These are phyloP conservation scores for Leishmania arabica DNA, from an alignment of 208 protist species.

Conservation along the genomic window DNA sequence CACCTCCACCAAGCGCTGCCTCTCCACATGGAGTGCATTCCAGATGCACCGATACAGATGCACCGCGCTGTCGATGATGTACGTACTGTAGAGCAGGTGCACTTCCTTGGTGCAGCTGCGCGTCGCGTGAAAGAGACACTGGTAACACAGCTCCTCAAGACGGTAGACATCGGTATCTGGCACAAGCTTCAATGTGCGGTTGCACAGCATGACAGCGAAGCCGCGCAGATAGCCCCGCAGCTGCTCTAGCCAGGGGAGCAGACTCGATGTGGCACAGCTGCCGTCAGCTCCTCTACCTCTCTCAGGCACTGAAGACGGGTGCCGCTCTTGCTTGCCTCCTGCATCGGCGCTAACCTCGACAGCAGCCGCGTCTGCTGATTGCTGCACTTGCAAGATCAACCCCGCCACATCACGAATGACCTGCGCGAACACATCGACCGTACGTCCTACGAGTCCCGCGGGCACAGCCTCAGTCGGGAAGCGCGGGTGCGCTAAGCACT, in stretches of 20 bases:
- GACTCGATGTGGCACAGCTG: not conserved
- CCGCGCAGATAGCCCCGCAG: conserved; percentile 56
- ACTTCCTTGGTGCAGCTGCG: conserved; percentile 37
- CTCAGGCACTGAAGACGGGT: not conserved
- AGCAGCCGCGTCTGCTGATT: conserved; percentile 11
- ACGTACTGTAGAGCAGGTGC: conserved; percentile 49
- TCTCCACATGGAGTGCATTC: conserved; percentile 59
- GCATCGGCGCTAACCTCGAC: not conserved
- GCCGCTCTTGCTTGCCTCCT: not conserved
- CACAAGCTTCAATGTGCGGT: conserved; percentile 47
- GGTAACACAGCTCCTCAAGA: conserved; percentile 75
- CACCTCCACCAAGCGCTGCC: conserved; percentile 32
- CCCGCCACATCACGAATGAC: conserved; percentile 41
- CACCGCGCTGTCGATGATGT: conserved; percentile 58
- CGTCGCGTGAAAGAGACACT: conserved; percentile 54
- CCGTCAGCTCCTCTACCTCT: not conserved
- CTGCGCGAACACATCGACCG: conserved; percentile 47
- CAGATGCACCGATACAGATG: conserved; percentile 70
- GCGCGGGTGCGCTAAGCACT: conserved; percentile 52
- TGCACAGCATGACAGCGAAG: conserved; percentile 47
- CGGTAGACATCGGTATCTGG: conserved; percentile 55
- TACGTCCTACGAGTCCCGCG: conserved; percentile 45
- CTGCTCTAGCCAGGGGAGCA: conserved; percentile 49
- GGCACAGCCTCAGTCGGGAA: conserved; percentile 47
- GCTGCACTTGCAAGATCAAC: conserved; percentile 10